Percentiles rank a stretch among this genome's conserved stretches.
phyloP scores from a whole-genome alignment of 2,329 filamentous ascomycete genomes.

The Volutella citrinella region DNA sequence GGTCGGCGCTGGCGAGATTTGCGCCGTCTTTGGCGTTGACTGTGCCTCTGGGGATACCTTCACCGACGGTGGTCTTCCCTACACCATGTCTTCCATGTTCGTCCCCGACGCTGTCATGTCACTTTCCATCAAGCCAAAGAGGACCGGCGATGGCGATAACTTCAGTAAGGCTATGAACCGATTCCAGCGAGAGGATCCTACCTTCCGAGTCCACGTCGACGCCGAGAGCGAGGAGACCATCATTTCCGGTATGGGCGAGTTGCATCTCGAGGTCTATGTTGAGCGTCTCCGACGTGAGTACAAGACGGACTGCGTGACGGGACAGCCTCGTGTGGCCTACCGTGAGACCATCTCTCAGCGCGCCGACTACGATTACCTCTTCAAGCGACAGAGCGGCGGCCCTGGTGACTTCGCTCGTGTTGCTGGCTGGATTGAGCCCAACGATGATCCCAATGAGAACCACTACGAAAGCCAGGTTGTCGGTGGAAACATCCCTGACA shows the following conservation, averaged over 20 bases:
- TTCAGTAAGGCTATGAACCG: constrained; percentile 99
- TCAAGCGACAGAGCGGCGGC: constrained; percentile 94
- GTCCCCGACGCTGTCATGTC: constrained; percentile 98
- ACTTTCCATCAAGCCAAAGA: constrained; percentile 94
- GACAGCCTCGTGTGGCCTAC: constrained; percentile 94
- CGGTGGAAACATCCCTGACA: constrained; percentile 90
- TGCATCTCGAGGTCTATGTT: constrained; percentile 96
- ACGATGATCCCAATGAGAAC: constrained; percentile 69
- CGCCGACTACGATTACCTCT: constrained; percentile 85
- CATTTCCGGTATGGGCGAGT: constrained; percentile 96
- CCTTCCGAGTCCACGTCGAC: constrained; percentile 93
- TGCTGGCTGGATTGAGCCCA: constrained; percentile 87
- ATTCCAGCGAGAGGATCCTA: constrained; percentile 97
- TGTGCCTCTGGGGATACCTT: constrained; percentile 98
- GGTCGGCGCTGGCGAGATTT: constrained; percentile 95
- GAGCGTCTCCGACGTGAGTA: constrained; percentile 97
- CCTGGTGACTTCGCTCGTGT: constrained; percentile 95
- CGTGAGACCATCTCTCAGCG: constrained; percentile 83
- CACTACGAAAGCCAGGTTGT: constrained; percentile 82
- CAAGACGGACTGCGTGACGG: constrained; percentile 92
- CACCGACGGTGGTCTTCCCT: constrained; percentile 87
- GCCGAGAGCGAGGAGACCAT: constrained; percentile 93
- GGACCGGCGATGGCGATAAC: constrained; percentile 84
- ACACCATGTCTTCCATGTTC: constrained; percentile 97
- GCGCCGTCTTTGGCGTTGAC: constrained; percentile 96